Base-by-base conservation (phyloP, 2,329 filamentous ascomycete species). In the Curvularia eragrostidis region DNA sequence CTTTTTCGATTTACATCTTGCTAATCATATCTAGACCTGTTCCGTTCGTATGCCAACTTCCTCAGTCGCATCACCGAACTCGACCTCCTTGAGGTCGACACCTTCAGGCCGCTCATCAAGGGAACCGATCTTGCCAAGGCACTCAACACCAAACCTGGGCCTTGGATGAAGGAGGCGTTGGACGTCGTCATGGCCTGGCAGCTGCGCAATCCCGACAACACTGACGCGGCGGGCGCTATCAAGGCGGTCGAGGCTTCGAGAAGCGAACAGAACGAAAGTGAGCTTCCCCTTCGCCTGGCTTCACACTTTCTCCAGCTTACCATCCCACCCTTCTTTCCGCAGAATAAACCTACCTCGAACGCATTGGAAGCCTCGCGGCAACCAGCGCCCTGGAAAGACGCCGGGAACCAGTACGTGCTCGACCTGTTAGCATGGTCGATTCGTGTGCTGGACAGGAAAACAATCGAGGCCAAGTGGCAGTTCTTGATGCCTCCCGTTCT, bases 121-220 rank as follows among this genome's bases (percentile, higher is more conserved):
- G 94, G 95, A 15, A 89, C 85, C 38, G 81, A 89, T 51, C 83
- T 98, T 19, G 85, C 87, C 18, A 83, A 87, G 61, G 86, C 85
- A 3, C 81, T 98, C 3, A 79, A 78, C 18, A 86, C 84, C 0
- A 87, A 87, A 62, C 89, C 91, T 0, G 92, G 91, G 1, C 87
- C 82, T n/a, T 98, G 94, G 94, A 90, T 96, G 84, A 87, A 87
- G 52, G 83, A 84, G 44, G 93, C 93, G 3, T 79, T 97, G 46
- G 89, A 96, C 30, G 81, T 93, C 3, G 90, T 91, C 59, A 85
- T 96, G 76, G 87, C 88, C 59, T 98, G 93, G 93, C 95, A 98
- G 77, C 83, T 98, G 51, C 85, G 91, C 36, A 87, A 98, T 71
- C 91, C 93, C 0, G 82, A 82, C 3, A 81, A 80, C 56, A 85